phyloP scores from a whole-genome alignment of 352 stramenopile species.

The Globisporangium recalcitrans region DNA sequence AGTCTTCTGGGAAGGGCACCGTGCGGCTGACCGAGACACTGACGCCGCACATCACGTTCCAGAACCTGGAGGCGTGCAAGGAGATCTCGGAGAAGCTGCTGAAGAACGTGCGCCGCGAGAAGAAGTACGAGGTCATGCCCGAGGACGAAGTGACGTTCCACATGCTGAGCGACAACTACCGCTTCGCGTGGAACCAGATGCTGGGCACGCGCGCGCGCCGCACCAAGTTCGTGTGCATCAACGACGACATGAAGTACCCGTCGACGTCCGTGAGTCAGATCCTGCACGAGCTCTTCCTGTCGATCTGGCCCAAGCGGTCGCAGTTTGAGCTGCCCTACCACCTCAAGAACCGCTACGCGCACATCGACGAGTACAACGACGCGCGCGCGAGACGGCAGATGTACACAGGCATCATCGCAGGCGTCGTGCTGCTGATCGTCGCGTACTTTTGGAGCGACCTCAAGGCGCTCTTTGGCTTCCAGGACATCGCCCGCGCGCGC shows the following conservation, averaged over 20 bases:
- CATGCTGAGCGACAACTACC: constrained; percentile 92
- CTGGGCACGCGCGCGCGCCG: constrained; percentile 87
- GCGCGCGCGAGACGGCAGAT: constrained; percentile 43
- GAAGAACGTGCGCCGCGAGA: constrained; percentile 60
- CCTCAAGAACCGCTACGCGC: constrained; percentile 80
- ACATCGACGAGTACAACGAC: constrained; percentile 73
- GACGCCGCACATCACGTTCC: constrained; percentile 65
- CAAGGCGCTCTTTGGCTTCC: constrained; percentile 54
- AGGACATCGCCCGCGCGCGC: constrained; percentile 57
- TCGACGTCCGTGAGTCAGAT: constrained; percentile 78
- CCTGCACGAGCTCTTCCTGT: constrained; percentile 90
- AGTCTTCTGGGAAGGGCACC: constrained; percentile 46
- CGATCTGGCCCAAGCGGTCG: constrained; percentile 88
- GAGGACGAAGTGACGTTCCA: constrained; percentile 92
- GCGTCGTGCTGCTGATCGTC: constrained; percentile 35
- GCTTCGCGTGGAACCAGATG: constrained; percentile 88
- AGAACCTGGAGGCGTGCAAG: constrained; percentile 46
- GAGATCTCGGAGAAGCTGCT: constrained; percentile 51
- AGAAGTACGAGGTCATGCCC: constrained; percentile 55
- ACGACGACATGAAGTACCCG: constrained; percentile 93
- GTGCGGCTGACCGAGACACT: constrained; percentile 68
- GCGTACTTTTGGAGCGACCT: constrained; percentile 57
- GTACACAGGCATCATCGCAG: constrained; percentile 25
- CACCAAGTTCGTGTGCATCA: constrained; percentile 96
- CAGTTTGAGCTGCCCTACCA: constrained; percentile 90